phyloP scores from a whole-genome alignment of 2,329 filamentous ascomycete genomes.

The Fusarium humuli region DNA sequence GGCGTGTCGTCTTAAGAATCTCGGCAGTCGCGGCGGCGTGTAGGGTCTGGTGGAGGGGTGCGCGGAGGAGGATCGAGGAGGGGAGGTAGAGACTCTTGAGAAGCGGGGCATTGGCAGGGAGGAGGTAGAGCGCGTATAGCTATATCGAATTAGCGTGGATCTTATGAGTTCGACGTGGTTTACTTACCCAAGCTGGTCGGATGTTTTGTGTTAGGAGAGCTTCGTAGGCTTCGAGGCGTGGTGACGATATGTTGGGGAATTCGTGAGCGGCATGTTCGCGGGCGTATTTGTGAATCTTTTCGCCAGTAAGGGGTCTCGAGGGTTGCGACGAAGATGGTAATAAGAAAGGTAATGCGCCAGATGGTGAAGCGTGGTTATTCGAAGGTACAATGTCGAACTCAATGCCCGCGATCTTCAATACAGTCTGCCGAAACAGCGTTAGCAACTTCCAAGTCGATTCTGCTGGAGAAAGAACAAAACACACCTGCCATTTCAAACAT shows the following conservation, averaged over 20 bases:
- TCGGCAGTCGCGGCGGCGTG: constrained; percentile 79
- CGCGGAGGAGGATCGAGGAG: constrained; percentile 71
- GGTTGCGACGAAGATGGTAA: constrained; percentile 63
- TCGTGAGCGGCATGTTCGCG: constrained; percentile 56
- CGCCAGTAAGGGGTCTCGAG: constrained; percentile 55
- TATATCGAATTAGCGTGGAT: constrained; percentile 46
- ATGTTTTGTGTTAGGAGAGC: constrained; percentile 81
- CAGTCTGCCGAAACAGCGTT: constrained; percentile 67
- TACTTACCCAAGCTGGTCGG: constrained; percentile 83
- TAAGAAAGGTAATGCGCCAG: constrained; percentile 88
- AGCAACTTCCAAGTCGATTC: background rate
- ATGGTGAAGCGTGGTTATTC: constrained; percentile 93
- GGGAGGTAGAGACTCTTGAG: constrained; percentile 80
- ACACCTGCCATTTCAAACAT: constrained; percentile 96
- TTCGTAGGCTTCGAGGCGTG: constrained; percentile 78
- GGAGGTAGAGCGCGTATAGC: constrained; percentile 86
- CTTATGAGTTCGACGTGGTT: background rate
- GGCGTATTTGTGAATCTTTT: constrained; percentile 76
- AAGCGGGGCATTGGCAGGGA: constrained; percentile 74
- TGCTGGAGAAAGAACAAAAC: constrained; percentile 39
- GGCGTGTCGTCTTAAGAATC: constrained; percentile 72
- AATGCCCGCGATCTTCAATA: constrained; percentile 80
- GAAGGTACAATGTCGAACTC: constrained; percentile 76
- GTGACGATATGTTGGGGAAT: constrained; percentile 62
- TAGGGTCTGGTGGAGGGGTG: constrained; percentile 73